Percentiles rank a stretch among this genome's conserved stretches.
These are phyloP conservation scores for Paecilomyces sp. DNA, from an alignment of 2,329 filamentous ascomycete genomes.

Conservation along the genomic window DNA sequence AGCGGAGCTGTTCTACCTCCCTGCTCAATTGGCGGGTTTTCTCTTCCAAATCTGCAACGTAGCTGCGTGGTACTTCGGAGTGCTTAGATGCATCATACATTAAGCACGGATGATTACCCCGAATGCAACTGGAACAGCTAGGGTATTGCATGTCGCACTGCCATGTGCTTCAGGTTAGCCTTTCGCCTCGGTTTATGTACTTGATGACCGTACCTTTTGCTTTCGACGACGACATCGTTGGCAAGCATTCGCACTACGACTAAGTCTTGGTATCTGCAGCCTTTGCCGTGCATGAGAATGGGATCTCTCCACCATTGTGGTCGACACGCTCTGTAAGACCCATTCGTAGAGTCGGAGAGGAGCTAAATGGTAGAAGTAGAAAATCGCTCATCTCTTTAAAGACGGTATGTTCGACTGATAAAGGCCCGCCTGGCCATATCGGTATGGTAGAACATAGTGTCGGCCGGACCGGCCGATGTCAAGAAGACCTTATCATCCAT, in stretches of 20 bases:
- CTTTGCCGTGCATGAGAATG: neutral
- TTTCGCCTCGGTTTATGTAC: neutral
- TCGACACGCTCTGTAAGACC: neutral
- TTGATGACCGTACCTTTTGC: constrained; percentile 1
- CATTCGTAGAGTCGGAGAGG: neutral
- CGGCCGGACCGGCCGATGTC: neutral
- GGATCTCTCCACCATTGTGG: neutral
- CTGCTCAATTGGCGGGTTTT: constrained; percentile 8
- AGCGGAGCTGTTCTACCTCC: constrained; percentile 11
- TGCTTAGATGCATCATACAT: constrained; percentile 16
- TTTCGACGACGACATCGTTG: constrained; percentile 5
- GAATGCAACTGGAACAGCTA: constrained; percentile 16
- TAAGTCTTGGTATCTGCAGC: neutral
- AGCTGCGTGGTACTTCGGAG: constrained; percentile 17
- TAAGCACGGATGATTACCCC: constrained; percentile 10
- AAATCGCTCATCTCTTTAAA: neutral
- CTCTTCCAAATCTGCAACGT: constrained; percentile 15
- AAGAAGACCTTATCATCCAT: neutral
- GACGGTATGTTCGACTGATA: neutral
- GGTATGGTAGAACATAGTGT: neutral
- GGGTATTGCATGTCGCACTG: constrained; percentile 17
- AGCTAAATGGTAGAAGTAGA: neutral
- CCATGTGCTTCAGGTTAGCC: neutral
- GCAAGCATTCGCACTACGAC: neutral
- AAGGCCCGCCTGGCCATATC: neutral